Conservation (phyloP, 495 filamentous ascomycete species). For the Aspergillus hancockii region DNA sequence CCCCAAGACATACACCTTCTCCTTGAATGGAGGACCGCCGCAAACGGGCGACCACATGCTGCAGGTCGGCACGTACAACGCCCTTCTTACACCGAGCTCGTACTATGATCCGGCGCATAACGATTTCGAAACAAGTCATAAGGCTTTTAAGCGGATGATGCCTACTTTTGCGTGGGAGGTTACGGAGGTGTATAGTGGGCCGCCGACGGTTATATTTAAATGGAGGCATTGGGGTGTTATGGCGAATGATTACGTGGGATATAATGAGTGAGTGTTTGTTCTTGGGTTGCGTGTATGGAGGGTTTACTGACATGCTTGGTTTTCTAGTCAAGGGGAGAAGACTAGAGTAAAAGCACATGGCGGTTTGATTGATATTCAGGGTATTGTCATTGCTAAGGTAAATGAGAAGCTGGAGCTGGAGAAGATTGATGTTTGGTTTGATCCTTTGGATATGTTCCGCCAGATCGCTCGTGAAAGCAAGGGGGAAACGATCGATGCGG, state of each 20-base stretch:
- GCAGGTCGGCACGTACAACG: slow-evolving; percentile 66
- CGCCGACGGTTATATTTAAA: slow-evolving; percentile 58
- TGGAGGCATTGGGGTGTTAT: slow-evolving; percentile 69
- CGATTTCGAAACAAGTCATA: slow-evolving; percentile 61
- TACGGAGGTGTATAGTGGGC: slow-evolving; percentile 62
- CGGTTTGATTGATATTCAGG: slow-evolving; percentile 43
- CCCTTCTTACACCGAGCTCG: slow-evolving; percentile 58
- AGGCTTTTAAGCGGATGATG: slow-evolving; percentile 71
- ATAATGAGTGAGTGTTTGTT: slow-evolving; percentile 52
- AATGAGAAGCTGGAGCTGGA: slow-evolving; percentile 58
- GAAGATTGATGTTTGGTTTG: slow-evolving; percentile 62
- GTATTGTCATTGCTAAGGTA: slow-evolving; percentile 59
- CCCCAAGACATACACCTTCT: slow-evolving; percentile 54
- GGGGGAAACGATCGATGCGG: not conserved
- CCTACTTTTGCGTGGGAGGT: slow-evolving; percentile 71
- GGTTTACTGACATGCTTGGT: not conserved
- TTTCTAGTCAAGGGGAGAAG: slow-evolving; percentile 56
- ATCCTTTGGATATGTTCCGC: slow-evolving; percentile 65
- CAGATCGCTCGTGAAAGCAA: slow-evolving; percentile 46
- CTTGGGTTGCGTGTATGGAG: not conserved
- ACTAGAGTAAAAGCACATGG: slow-evolving; percentile 50
- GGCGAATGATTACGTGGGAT: slow-evolving; percentile 63
- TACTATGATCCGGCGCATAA: slow-evolving; percentile 60
- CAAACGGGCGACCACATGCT: slow-evolving; percentile 65
- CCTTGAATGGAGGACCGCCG: slow-evolving; percentile 58